These are phyloP conservation scores for Talaromyces adpressus DNA, from an alignment of 495 filamentous ascomycete genomes.

Conservation along the genomic window DNA sequence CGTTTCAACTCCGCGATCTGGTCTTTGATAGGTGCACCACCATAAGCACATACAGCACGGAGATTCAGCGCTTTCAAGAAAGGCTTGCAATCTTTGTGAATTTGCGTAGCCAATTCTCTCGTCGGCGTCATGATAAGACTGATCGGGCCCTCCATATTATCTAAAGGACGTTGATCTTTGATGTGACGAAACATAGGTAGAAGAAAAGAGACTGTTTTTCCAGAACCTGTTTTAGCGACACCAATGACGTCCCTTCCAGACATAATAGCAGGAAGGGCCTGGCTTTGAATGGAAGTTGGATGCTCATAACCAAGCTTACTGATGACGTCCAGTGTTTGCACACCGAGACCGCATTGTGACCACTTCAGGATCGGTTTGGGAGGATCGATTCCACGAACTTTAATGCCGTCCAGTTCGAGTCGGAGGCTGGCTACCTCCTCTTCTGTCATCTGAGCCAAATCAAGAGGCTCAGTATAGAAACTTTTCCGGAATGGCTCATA, in stretches of 20 bases:
- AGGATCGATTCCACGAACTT: constrained; percentile 75
- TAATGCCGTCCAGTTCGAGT: constrained; percentile 88
- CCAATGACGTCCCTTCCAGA: constrained; percentile 94
- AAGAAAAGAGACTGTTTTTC: constrained; percentile 93
- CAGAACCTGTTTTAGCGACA: constrained; percentile 97
- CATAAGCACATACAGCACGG: constrained; percentile 92
- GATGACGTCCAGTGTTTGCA: constrained; percentile 85
- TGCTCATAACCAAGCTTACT: constrained; percentile 75
- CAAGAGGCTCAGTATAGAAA: constrained; percentile 87
- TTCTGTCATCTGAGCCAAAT: constrained; percentile 77
- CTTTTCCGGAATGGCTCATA: constrained; percentile 84
- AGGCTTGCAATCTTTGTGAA: constrained; percentile 87
- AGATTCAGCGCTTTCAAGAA: constrained; percentile 86
- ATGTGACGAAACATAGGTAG: constrained; percentile 97
- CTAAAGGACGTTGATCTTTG: constrained; percentile 83
- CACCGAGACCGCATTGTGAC: constrained; percentile 87
- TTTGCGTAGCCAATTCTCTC: constrained; percentile 89
- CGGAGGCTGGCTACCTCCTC: constrained; percentile 77
- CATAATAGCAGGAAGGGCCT: constrained; percentile 93
- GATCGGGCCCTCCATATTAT: constrained; percentile 79
- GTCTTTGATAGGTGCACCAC: constrained; percentile 93
- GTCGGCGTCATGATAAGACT: constrained; percentile 90
- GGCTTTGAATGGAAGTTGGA: constrained; percentile 89
- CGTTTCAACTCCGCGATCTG: constrained; percentile 95
- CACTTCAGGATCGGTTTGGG: constrained; percentile 94